Evolutionary conservation across 208 protist species (phyloP), one percentile per base, ranked within the genome.

Genomic region (Trypanosoma boissoni): DNA sequence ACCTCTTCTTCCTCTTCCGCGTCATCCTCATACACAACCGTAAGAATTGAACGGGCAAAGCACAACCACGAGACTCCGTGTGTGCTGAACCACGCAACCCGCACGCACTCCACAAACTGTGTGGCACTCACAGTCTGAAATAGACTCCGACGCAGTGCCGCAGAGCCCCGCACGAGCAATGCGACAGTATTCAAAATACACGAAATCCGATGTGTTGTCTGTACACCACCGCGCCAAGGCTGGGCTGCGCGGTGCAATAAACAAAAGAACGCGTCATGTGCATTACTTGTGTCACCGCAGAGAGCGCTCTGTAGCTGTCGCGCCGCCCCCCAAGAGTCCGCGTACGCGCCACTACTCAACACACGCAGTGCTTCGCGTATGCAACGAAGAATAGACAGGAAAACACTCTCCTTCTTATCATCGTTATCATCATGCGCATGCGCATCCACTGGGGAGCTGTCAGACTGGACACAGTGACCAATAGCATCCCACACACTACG

Each of bases 221-320:
- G 44, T 46, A 67, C 50, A 48, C 49, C 53, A 48, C n/a, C n/a
- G n/a, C 39, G 12, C 86, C 86, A 92, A 51, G 79, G 75, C 20
- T 75, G 64, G 9, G 62, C 48, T 27, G 72, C 36, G 26, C 74
- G 74, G 44, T 85, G 72, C 29, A 93, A 58, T 3, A 90, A 64
- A 2, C 52, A 57, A 39, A 80, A 31, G 64, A 83, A 80, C 34
- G 55, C 45, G 36, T 83, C 73, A 2, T 28, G 54, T 2, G 53
- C 58, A 27, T n/a, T 54, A 21, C 34, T 43, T 37, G 24, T 29
- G 36, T 41, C 34, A 24, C 39, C 61, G 44, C 70, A 82, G 1
- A 87, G 26, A 0, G 54, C 64, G 59, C 71, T 66, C 48, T 87
- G 80, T 41, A 87, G 66, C 45, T 48, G 60, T 28, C 74, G 74